Percentiles rank a stretch among this genome's conserved stretches.
Conservation (phyloP, 371 early-diverging fungal genomes). For the Rhizopus delemar region DNA sequence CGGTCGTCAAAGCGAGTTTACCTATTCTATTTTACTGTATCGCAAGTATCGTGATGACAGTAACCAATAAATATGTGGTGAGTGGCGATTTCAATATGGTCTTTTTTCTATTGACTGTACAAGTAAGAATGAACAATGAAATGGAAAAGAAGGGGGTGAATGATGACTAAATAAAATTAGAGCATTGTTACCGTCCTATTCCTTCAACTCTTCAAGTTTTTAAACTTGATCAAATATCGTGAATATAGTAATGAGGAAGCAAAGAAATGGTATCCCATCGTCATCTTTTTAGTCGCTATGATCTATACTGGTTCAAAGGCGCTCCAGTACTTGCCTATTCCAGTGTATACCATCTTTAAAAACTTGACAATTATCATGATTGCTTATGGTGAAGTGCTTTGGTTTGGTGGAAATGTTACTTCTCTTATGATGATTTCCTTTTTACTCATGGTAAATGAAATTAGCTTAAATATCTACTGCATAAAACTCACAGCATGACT, state of each 20-base stretch:
- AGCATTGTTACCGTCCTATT: slow-evolving; percentile 43
- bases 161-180: slow-evolving; percentile 11
- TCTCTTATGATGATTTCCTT: slow-evolving; percentile 84
- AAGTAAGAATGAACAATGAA: slow-evolving; percentile 50
- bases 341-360: slow-evolving; percentile 98
- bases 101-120: slow-evolving; percentile 86
- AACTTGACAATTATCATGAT: slow-evolving; percentile 97
- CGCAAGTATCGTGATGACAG: slow-evolving; percentile 94
- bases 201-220: slow-evolving; percentile 57
- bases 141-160: not conserved
- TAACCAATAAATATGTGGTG: slow-evolving; percentile 94
- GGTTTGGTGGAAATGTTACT: slow-evolving; percentile 80
- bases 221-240: slow-evolving; percentile 69
- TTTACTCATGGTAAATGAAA: slow-evolving; percentile 73
- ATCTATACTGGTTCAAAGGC: slow-evolving; percentile 96
- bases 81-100: slow-evolving; percentile 87
- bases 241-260: slow-evolving; percentile 63
- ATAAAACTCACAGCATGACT: not conserved
- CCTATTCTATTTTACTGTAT: slow-evolving; percentile 85
- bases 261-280: slow-evolving; percentile 86
- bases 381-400: slow-evolving; percentile 90
- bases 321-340: slow-evolving; percentile 91
- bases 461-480: too few species aligned
- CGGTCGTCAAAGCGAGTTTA: slow-evolving; percentile 30
- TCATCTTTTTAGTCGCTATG: slow-evolving; percentile 90